These are phyloP conservation scores for Globisporangium perplexum DNA, from an alignment of 352 stramenopile genomes.

Conservation along the genomic window DNA sequence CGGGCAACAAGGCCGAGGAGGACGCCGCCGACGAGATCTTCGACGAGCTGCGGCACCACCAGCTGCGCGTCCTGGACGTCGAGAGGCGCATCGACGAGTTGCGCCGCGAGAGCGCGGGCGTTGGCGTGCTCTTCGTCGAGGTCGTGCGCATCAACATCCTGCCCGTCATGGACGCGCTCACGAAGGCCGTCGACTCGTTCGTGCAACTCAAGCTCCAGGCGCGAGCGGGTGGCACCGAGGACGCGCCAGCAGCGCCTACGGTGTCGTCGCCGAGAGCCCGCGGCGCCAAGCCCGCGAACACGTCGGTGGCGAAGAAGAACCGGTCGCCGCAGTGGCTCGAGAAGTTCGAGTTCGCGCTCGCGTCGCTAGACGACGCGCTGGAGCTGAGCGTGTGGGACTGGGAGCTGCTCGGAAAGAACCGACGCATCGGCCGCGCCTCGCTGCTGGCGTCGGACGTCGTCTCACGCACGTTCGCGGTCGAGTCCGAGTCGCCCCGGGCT, in stretches of 20 bases:
- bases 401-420: slow-evolving; percentile 41
- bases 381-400: slow-evolving; percentile 50
- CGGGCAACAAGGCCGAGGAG: slow-evolving; percentile 58
- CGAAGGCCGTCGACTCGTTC: slow-evolving; percentile 49
- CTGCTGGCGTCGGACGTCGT: slow-evolving; percentile 46
- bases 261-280: background rate
- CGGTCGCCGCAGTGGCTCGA: slow-evolving; percentile 57
- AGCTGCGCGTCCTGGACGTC: slow-evolving; percentile 27
- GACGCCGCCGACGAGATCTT: slow-evolving; percentile 67
- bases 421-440: slow-evolving; percentile 36
- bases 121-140: slow-evolving; percentile 49
- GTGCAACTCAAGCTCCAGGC: slow-evolving; percentile 36
- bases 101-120: slow-evolving; percentile 8
- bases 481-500: slow-evolving; percentile 2
- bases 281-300: slow-evolving; percentile 27
- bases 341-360: slow-evolving; percentile 46
- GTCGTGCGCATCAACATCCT: slow-evolving; percentile 63
- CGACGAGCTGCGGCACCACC: slow-evolving; percentile 41
- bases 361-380: slow-evolving; percentile 41
- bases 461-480: slow-evolving; percentile 19
- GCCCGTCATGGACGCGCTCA: slow-evolving; percentile 46
- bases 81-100: slow-evolving; percentile 39
- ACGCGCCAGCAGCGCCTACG: slow-evolving; percentile 11
- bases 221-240: slow-evolving; percentile 4
- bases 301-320: slow-evolving; percentile 54